Base-by-base conservation (phyloP, 768 basidiomycete genomes). In the Pleurotus sapidus region DNA sequence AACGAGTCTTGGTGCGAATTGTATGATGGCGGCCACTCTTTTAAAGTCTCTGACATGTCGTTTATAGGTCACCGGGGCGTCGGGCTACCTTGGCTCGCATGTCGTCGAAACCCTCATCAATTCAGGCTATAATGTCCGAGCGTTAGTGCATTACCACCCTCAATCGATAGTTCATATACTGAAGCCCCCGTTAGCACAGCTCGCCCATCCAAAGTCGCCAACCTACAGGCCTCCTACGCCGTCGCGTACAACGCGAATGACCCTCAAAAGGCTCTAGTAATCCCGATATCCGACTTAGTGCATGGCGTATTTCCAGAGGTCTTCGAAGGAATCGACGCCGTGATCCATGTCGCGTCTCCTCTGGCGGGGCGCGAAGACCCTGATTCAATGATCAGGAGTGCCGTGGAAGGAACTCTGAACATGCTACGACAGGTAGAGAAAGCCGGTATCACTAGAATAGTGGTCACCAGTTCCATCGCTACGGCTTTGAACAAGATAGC, bases 311-410 rank as follows among this genome's bases (percentile, higher is more conserved):
- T 82, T 59, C 76, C 78, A 48, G 77, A 80, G 15, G 79, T 76
- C 1, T 71, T 83, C 57, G 70, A 75, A 61, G 81, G 75, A 1
- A 75, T 83, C 5, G 72, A 77, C 42, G 82, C 69, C 1, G 68
- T 84, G 51, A 69, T 72, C 12, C 78, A 80, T 59, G 68, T 70
- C 2, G 77, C 76, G n/a, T 74, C 74, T 11, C 72, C 72, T 6
- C 59, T 71, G 38, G 56, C 66, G 6, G 66, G 62, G 4, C 59
- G 63, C 12, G 59, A 50, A 17, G 62, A 60, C 12, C 53, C 56
- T 3, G 65, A 67, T 6, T 55, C 43, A 2, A 55, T 64, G 25
- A 43, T 70, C 5, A 61, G 57, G 75, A 65, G 57, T 15, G 71
- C 75, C 0, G 65, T 76, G 12, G 69, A 75, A 11, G 77, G 76